phyloP scores from a whole-genome alignment of 352 stramenopile species.

The Saprolegnia diclina region DNA sequence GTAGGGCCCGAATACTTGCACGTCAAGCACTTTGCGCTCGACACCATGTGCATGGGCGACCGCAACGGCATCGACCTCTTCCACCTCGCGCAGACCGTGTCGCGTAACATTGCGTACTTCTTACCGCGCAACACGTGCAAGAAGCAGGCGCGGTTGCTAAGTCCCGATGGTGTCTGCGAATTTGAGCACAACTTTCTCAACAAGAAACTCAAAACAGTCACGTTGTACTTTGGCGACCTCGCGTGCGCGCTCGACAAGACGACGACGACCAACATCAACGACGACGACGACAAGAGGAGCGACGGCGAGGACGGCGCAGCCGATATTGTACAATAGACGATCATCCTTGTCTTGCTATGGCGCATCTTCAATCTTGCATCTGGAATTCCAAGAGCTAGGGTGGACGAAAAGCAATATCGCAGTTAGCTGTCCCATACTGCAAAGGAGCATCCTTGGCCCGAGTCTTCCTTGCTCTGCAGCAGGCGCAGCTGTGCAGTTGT shows the following conservation, averaged over 20 bases:
- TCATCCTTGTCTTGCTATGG: conserved; percentile 4
- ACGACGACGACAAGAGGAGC: background rate
- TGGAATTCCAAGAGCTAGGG: too few species aligned
- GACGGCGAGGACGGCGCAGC: conserved; percentile 4
- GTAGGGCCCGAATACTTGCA: conserved; percentile 58
- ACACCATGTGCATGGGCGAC: conserved; percentile 60
- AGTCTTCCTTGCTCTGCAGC: too few species aligned
- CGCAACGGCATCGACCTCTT: conserved; percentile 61
- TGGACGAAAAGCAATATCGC: too few species aligned
- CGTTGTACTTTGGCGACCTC: conserved; percentile 73
- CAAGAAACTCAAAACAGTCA: conserved; percentile 73
- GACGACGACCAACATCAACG: background rate
- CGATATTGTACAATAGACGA: conserved; percentile 6
- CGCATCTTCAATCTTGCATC: too few species aligned
- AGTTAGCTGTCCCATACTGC: too few species aligned
- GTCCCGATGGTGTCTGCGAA: conserved; percentile 49
- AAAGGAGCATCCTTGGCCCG: too few species aligned
- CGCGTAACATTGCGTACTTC: conserved; percentile 79
- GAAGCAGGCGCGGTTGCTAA: conserved; percentile 45
- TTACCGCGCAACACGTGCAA: conserved; percentile 61
- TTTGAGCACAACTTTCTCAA: conserved; percentile 79
- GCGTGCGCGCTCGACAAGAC: conserved; percentile 6
- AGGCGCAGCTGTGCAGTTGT: too few species aligned
- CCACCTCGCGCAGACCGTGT: conserved; percentile 46
- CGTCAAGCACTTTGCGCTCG: conserved; percentile 47